Evolutionary conservation across 208 protist species (phyloP).

Genomic region (Herpetomonas muscarum): DNA sequence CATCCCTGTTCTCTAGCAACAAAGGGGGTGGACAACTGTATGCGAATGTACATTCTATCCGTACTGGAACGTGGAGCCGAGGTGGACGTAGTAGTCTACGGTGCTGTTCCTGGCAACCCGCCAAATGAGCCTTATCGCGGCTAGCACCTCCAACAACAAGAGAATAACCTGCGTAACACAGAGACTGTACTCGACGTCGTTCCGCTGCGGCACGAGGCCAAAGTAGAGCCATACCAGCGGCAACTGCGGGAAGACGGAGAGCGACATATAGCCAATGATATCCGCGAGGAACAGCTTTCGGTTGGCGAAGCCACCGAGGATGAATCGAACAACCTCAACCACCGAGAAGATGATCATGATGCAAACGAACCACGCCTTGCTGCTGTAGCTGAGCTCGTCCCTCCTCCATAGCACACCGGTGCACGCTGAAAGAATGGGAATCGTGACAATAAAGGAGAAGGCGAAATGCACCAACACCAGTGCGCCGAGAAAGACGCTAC

Average conservation of each 20-base stretch:
- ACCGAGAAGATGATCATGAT: constrained; percentile 46
- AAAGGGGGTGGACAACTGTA: too few species aligned
- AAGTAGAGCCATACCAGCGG: constrained; percentile 39
- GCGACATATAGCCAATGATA: constrained; percentile 38
- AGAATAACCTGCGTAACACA: constrained; percentile 60
- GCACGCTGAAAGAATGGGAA: constrained; percentile 44
- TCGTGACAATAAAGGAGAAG: constrained; percentile 53
- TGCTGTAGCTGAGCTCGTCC: constrained; percentile 7
- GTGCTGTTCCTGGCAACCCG: constrained; percentile 55
- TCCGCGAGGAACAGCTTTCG: constrained; percentile 32
- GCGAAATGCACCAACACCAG: constrained; percentile 37
- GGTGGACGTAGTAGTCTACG: constrained; percentile 66
- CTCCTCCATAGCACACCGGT: constrained; percentile 32
- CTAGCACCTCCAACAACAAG: constrained; percentile 31
- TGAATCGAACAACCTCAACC: constrained; percentile 41
- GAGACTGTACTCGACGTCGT: constrained; percentile 56
- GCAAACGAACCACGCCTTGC: constrained; percentile 39
- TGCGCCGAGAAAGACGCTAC: constrained; percentile 41
- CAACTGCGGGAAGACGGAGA: constrained; percentile 59
- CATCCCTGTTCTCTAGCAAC: too few species aligned
- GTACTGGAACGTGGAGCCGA: constrained; percentile 9
- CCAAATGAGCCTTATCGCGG: constrained; percentile 21
- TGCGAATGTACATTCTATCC: not conserved
- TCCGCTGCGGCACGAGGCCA: constrained; percentile 30
- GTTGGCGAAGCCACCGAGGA: constrained; percentile 45